Base-by-base conservation (phyloP, 495 filamentous ascomycete genomes). In the Tricharina praecox region DNA sequence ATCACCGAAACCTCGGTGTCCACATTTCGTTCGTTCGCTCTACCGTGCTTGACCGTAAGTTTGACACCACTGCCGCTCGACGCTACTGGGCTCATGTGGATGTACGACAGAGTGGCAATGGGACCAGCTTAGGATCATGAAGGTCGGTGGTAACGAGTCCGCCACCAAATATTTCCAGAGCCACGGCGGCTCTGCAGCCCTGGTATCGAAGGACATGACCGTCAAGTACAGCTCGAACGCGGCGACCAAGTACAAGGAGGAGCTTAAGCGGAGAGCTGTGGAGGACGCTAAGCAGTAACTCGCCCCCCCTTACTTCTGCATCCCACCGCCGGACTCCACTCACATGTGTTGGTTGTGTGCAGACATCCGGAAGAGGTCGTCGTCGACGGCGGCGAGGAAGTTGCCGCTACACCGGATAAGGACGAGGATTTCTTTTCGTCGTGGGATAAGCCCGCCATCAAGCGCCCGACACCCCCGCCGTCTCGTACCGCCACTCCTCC, bases 11-110 rank as follows among this genome's bases (percentile, higher is more conserved):
- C 61, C 74, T 93, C 58, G 85, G 85, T 60, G 83, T 88, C 35
- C 85, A 92, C 63, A 87, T 97, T 65, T 95, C 88, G 60, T 96
- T 96, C 74, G 92, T 97, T 54, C 79, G 90, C 53, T 94, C 86
- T 47, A 96, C 90, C 46, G 93, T 93, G 62, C 82, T 97, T 61
- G 90, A 97, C 65, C 84, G 90, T 97, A 84, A 59, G 87, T 53
- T 32, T 13, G 13, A 5, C 28, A 5, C 24, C 28, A 38, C 33
- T 33, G 10, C 4, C 53, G 40, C 16, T 39, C 11, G 45, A 8
- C 20, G 44, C 11, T 25, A 50, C n/a, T 13, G 44, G 39, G n/a
- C 30, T 52, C 23, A 52, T 52, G 30, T 13, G 28, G 28, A 32
- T 7, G 13, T 13, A 32, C 28, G 7, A 32, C 58, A 97, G 90